Conservation (phyloP, 2,329 filamentous ascomycete genomes). For the Dactylonectria macrodidyma region DNA sequence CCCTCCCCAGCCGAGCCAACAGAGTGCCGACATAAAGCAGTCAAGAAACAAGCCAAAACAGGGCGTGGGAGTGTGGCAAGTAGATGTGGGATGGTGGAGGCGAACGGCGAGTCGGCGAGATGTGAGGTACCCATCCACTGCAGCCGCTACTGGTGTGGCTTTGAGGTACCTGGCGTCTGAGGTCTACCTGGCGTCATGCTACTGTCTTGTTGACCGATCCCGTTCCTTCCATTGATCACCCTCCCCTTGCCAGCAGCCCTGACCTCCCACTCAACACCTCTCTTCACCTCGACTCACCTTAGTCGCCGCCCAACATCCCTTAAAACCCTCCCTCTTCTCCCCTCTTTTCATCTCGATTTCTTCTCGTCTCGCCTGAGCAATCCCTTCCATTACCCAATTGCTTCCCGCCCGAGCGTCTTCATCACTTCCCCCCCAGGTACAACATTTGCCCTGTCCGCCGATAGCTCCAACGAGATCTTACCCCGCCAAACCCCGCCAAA, state of each 20-base stretch:
- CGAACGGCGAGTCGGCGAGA: constrained; percentile 8
- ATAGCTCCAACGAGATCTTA: constrained; percentile 44
- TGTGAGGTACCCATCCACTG: constrained; percentile 23
- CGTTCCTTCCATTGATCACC: constrained; percentile 25
- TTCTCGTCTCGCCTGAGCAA: not conserved
- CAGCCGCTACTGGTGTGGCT: constrained; percentile 4
- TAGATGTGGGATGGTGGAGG: constrained; percentile 10
- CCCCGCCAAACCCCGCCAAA: constrained; percentile 56
- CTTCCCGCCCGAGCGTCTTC: constrained; percentile 3
- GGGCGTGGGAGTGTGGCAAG: constrained; percentile 19
- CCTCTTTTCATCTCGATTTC: not conserved
- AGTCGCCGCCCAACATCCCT: constrained; percentile 44
- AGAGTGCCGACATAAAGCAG: constrained; percentile 25
- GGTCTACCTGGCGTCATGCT: not conserved
- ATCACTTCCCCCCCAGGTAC: constrained; percentile 4
- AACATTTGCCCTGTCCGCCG: constrained; percentile 1
- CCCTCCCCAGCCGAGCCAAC: not conserved
- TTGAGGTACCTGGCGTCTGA: constrained; percentile 37
- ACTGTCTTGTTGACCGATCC: constrained; percentile 17
- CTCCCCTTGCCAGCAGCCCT: constrained; percentile 24
- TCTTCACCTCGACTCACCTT: constrained; percentile 40
- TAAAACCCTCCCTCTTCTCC: constrained; percentile 44
- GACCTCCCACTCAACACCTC: constrained; percentile 40
- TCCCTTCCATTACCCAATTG: constrained; percentile 12
- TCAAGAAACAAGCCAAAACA: not conserved